A percentile compares a stretch with the other conserved stretches of the same genome.
These are phyloP conservation scores for Globisporangium parvum DNA, from an alignment of 352 stramenopile species.

Conservation along the genomic window DNA sequence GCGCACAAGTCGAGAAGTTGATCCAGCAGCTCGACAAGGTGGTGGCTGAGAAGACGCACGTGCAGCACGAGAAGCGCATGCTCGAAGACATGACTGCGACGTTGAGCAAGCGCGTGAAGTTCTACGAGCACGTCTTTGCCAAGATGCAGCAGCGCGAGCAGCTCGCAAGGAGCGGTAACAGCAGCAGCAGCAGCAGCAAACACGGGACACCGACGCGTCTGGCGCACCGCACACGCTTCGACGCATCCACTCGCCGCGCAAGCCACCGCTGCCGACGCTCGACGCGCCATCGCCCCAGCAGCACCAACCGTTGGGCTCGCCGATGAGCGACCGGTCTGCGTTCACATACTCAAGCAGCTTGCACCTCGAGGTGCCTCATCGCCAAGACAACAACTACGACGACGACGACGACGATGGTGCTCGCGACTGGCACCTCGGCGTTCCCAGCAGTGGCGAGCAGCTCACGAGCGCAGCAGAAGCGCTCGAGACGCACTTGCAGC, in stretches of 20 bases:
- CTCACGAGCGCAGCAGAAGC: conserved; percentile 30
- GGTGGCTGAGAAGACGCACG: conserved; percentile 25
- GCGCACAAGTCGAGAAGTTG: conserved; percentile 43
- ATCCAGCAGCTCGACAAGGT: conserved; percentile 44
- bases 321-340: conserved; percentile 9
- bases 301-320: not conserved
- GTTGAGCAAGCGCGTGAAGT: conserved; percentile 55
- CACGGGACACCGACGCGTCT: not conserved
- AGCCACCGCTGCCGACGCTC: conserved; percentile 27
- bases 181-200: too few relatives aligned
- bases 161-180: conserved; percentile 3
- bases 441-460: conserved; percentile 13
- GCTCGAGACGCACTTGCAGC: conserved; percentile 42
- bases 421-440: not conserved
- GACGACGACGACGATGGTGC: conserved; percentile 14
- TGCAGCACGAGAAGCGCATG: conserved; percentile 41
- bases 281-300: not conserved
- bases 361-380: too few relatives aligned
- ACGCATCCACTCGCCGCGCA: conserved; percentile 18
- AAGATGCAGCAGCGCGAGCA: conserved; percentile 58
- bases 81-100: conserved; percentile 58
- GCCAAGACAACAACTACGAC: too few relatives aligned
- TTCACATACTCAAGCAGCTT: conserved; percentile 7
- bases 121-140: conserved; percentile 61
- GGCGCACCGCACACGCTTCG: not conserved